phyloP scores from a whole-genome alignment of 1,284 basidiomycete species.

The Heterobasidion parviporum region DNA sequence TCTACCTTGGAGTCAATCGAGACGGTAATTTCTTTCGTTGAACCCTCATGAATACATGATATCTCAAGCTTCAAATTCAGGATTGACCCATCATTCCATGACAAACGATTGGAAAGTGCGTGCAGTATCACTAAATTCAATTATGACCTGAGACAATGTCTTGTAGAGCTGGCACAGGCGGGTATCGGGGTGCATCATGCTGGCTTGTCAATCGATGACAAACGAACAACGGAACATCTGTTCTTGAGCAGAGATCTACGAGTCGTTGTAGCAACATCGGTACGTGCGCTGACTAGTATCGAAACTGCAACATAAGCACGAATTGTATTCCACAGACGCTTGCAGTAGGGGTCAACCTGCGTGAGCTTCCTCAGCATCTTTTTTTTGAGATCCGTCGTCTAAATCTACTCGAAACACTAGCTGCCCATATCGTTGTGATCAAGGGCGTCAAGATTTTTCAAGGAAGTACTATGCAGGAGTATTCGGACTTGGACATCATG shows the following conservation, averaged over 20 bases:
- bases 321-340: constrained; percentile 42
- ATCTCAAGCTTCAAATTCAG: constrained; percentile 22
- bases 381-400: not conserved
- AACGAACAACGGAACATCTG: constrained; percentile 60
- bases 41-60: not conserved
- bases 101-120: constrained; percentile 55
- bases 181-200: constrained; percentile 88
- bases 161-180: constrained; percentile 43
- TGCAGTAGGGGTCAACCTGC: constrained; percentile 84
- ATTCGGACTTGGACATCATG: constrained; percentile 77
- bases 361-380: constrained; percentile 31
- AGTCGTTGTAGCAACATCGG: constrained; percentile 68
- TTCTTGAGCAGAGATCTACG: constrained; percentile 61
- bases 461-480: constrained; percentile 57
- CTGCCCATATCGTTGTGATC: constrained; percentile 75
- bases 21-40: constrained; percentile 27
- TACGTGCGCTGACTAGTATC: constrained; percentile 24
- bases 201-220: constrained; percentile 68
- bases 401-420: constrained; percentile 25
- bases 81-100: constrained; percentile 45
- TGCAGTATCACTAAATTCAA: not conserved
- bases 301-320: constrained; percentile 1
- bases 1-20: constrained; percentile 58
- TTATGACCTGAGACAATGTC: not conserved
- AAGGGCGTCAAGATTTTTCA: constrained; percentile 74